Percentiles rank a stretch among this genome's conserved stretches.
Conservation (phyloP, 768 basidiomycete species). For the Lepiota brunneoincarnata region DNA sequence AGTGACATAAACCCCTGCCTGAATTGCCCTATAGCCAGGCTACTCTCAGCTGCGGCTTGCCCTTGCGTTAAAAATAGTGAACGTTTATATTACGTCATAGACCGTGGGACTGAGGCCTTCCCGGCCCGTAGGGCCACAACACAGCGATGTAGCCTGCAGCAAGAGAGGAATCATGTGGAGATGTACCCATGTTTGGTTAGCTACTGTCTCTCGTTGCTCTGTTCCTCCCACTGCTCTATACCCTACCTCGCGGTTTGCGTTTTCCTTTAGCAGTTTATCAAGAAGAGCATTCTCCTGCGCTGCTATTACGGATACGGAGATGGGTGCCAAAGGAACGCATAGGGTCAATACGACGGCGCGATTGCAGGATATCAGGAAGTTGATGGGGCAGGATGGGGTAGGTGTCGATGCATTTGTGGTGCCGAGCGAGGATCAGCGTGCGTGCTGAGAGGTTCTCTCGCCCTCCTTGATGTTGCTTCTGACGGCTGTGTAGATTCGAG, state of each 20-base stretch:
- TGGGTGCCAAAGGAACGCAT: constrained; percentile 36
- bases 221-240: background rate
- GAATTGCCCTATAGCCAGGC: too few species aligned
- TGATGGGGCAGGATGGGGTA: constrained; percentile 56
- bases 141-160: too few species aligned
- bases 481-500: constrained; percentile 63
- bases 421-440: constrained; percentile 92
- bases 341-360: constrained; percentile 64
- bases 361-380: constrained; percentile 58
- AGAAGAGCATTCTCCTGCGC: background rate
- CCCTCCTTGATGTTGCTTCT: background rate
- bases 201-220: background rate
- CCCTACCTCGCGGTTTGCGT: background rate
- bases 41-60: too few species aligned
- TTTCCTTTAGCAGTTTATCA: background rate
- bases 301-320: constrained; percentile 14
- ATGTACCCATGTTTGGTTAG: constrained; percentile 8
- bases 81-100: too few species aligned
- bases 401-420: constrained; percentile 73
- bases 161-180: constrained; percentile 6
- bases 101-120: too few species aligned
- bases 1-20: too few species aligned
- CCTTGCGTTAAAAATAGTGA: too few species aligned
- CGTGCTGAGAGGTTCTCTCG: constrained; percentile 25
- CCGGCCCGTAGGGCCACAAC: too few species aligned